Evolutionary conservation across 2,329 filamentous ascomycete species (phyloP).

Genomic region (Fusarium falciforme): DNA sequence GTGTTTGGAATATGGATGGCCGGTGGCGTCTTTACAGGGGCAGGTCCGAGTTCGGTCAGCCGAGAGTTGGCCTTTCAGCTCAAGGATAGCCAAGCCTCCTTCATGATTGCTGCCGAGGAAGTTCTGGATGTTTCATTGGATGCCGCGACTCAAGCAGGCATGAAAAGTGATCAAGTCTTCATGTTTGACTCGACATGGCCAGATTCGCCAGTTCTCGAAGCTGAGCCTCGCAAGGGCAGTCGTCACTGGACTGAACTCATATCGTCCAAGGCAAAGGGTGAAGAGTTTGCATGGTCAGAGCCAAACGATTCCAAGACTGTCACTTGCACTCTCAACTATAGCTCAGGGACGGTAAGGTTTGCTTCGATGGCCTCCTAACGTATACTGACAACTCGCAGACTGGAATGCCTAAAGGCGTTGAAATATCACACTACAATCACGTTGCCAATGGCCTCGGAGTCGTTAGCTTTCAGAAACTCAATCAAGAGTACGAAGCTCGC

Average conservation of each 20-base stretch:
- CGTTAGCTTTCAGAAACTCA: constrained; percentile 55
- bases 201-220: constrained; percentile 50
- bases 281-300: constrained; percentile 72
- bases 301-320: constrained; percentile 61
- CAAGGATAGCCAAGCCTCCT: constrained; percentile 74
- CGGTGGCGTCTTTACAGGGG: constrained; percentile 81
- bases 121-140: constrained; percentile 73
- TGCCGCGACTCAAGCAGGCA: constrained; percentile 69
- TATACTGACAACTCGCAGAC: constrained; percentile 56
- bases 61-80: constrained; percentile 82
- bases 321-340: constrained; percentile 81
- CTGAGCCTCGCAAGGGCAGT: constrained; percentile 18
- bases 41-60: constrained; percentile 75
- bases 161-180: constrained; percentile 69
- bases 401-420: constrained; percentile 85
- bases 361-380: no score
- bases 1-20: constrained; percentile 82
- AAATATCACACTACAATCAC: constrained; percentile 82
- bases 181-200: constrained; percentile 70
- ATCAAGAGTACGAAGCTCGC: constrained; percentile 61
- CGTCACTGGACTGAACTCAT: constrained; percentile 74
- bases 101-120: constrained; percentile 72
- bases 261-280: constrained; percentile 61
- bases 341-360: constrained; percentile 68
- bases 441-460: constrained; percentile 76